Evolutionary conservation across 257 asterid species (phyloP).

Genomic region (Solanum pinnatisectum): DNA sequence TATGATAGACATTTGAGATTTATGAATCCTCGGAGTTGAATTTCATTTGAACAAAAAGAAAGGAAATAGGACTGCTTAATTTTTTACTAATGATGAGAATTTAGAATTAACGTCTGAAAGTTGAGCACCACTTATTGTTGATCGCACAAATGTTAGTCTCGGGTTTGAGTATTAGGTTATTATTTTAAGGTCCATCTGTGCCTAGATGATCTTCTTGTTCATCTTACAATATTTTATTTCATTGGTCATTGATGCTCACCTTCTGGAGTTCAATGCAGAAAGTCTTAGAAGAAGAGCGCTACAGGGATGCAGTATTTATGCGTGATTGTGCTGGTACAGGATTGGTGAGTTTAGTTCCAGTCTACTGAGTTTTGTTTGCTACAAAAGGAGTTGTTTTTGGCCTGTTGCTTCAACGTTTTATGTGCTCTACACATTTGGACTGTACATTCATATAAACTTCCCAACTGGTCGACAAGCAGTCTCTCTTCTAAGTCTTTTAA

Average conservation of each 20-base stretch:
- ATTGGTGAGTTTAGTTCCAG: constrained; percentile 49
- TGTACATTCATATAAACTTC: not conserved
- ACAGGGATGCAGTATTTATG: constrained; percentile 70
- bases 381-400: not conserved
- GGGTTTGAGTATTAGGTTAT: not conserved
- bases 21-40: not conserved
- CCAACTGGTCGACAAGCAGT: not conserved
- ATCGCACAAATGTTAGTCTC: not conserved
- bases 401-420: not conserved
- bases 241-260: not conserved
- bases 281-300: constrained; percentile 69
- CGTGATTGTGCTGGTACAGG: constrained; percentile 92
- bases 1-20: not conserved
- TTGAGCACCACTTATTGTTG: not conserved
- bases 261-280: constrained; percentile 45
- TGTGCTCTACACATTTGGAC: not conserved
- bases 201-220: not conserved
- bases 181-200: not conserved
- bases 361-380: not conserved
- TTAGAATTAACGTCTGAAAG: not conserved
- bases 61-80: not conserved
- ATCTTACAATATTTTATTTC: not conserved
- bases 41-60: not conserved
- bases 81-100: not conserved
- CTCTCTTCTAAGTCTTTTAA: not conserved